phyloP scores from a whole-genome alignment of 108 stramenopile species.

The Chaetoceros tenuissimus region DNA sequence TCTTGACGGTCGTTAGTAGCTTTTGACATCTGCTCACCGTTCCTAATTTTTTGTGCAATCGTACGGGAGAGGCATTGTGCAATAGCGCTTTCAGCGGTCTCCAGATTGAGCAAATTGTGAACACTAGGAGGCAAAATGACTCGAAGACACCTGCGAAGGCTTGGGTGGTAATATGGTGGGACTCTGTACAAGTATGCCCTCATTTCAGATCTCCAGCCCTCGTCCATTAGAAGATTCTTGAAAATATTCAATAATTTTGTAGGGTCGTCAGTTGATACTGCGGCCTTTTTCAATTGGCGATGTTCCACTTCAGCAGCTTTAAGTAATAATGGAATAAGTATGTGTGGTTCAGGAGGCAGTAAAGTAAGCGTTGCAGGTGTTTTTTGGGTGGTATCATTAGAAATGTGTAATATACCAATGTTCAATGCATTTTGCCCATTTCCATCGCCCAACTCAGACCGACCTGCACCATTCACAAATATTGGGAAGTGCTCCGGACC shows the following conservation, averaged over 20 bases:
- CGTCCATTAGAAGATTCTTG: constrained; percentile 38
- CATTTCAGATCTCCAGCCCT: constrained; percentile 66
- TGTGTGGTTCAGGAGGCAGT: constrained; percentile 75
- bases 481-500: constrained; percentile 61
- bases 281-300: constrained; percentile 40
- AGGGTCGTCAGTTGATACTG: constrained; percentile 27
- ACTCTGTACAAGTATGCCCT: constrained; percentile 62
- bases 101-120: constrained; percentile 34
- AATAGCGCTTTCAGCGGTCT: constrained; percentile 24
- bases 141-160: constrained; percentile 46
- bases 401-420: constrained; percentile 69
- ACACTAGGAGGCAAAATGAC: constrained; percentile 49
- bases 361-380: constrained; percentile 57
- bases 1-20: constrained; percentile 53
- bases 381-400: constrained; percentile 9
- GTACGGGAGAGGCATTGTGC: constrained; percentile 53
- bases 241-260: constrained; percentile 19
- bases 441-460: constrained; percentile 41
- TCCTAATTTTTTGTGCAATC: constrained; percentile 60
- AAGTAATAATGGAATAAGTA: constrained; percentile 61
- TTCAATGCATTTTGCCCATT: constrained; percentile 40
- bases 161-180: constrained; percentile 64
- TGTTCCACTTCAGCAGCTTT: constrained; percentile 60
- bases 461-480: constrained; percentile 51
- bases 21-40: constrained; percentile 44